These are phyloP conservation scores for Trichophyton mentagrophytes DNA, from an alignment of 2,329 filamentous ascomycete genomes.

Conservation along the genomic window DNA sequence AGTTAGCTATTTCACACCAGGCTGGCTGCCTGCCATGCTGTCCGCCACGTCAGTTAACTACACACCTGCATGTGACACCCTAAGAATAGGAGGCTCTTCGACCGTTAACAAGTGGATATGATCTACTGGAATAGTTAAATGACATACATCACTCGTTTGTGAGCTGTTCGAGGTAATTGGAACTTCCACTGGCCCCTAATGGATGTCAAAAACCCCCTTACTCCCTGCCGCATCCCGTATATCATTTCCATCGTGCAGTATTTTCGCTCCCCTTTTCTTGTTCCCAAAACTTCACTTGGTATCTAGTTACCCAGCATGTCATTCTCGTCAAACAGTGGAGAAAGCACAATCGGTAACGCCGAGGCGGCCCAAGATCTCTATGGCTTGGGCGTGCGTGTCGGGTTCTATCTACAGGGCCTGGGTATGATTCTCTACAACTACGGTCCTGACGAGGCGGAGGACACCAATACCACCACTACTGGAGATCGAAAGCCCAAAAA, in stretches of 20 bases:
- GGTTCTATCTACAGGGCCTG: not conserved
- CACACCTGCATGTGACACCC: not conserved
- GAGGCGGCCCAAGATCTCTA: conserved; percentile 1
- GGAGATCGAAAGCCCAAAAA: not conserved
- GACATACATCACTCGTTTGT: not conserved
- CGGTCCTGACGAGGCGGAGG: not conserved
- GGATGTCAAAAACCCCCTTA: not conserved
- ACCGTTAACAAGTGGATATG: not conserved
- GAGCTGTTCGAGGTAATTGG: not conserved
- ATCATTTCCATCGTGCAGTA: not conserved
- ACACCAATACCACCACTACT: not conserved
- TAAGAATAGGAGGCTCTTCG: not conserved
- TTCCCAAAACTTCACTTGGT: not conserved
- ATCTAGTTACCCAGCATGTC: not conserved
- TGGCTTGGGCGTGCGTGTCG: not conserved
- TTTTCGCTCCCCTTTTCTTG: not conserved
- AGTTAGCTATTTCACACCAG: not conserved
- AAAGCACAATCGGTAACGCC: not conserved
- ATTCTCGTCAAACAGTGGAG: not conserved
- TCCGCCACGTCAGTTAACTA: not conserved
- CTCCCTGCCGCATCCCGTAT: not conserved
- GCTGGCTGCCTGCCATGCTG: not conserved
- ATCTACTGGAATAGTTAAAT: not conserved
- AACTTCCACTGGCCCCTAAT: not conserved
- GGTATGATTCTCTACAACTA: not conserved